Percentiles rank a stretch among this genome's conserved stretches.
Evolutionary conservation across 805 yeast genomes (phyloP).

Genomic region (Nakazawaea ishiwadae): DNA sequence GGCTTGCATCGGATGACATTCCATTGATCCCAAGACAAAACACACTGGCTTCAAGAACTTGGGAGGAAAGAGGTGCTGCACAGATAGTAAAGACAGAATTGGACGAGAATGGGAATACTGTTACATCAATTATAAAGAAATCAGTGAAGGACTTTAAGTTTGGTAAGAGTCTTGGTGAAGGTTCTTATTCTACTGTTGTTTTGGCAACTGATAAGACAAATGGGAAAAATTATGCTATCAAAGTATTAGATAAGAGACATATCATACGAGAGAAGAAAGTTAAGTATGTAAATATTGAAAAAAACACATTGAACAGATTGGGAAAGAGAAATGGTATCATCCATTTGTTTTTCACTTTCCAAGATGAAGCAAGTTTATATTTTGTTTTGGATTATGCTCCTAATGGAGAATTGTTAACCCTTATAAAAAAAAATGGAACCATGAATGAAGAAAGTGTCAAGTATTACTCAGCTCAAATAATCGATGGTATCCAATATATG

Average conservation of each 20-base stretch:
- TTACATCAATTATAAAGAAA: constrained; percentile 44
- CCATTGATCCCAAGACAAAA: constrained; percentile 10
- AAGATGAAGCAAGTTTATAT: constrained; percentile 67
- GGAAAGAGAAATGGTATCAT: constrained; percentile 59
- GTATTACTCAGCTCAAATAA: constrained; percentile 67
- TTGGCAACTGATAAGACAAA: constrained; percentile 76
- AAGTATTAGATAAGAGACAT: constrained; percentile 74
- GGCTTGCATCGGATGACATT: constrained; percentile 2
- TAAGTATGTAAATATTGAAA: constrained; percentile 94
- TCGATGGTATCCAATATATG: constrained; percentile 69
- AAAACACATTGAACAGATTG: constrained; percentile 72
- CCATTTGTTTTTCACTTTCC: constrained; percentile 72
- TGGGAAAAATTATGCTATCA: constrained; percentile 64
- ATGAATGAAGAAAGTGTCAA: constrained; percentile 63
- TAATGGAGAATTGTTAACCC: constrained; percentile 67
- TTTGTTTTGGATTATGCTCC: constrained; percentile 77
- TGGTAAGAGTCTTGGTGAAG: constrained; percentile 89
- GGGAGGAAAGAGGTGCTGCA: constrained; percentile 61
- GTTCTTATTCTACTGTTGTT: constrained; percentile 91
- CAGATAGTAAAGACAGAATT: constrained; percentile 39
- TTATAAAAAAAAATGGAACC: constrained; percentile 67
- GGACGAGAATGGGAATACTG: constrained; percentile 43
- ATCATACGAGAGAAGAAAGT: constrained; percentile 92
- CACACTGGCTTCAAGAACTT: constrained; percentile 30
- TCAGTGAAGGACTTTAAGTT: constrained; percentile 82